Percentiles rank a stretch among this genome's conserved stretches.
Conservation (phyloP, 805 yeast genomes). For the Candida lessepsii region DNA sequence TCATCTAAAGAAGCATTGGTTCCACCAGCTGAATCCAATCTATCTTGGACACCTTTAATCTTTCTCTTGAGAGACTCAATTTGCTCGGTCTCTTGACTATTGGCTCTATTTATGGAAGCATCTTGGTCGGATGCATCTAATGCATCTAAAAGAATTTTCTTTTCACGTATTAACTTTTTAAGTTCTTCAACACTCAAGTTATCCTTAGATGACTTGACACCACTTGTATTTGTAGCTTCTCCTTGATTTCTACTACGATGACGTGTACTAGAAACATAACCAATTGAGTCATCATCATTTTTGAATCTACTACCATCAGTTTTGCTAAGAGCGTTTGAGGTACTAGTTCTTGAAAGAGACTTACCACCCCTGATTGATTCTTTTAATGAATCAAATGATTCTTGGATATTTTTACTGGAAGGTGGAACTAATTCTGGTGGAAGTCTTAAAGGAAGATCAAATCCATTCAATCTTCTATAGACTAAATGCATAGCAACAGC, state of each 20-base stretch:
- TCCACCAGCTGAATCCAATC: slow-evolving; percentile 26
- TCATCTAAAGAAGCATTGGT: slow-evolving; percentile 40
- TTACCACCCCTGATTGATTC: slow-evolving; percentile 50
- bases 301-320: slow-evolving; percentile 45
- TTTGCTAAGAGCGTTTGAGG: slow-evolving; percentile 20
- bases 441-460: slow-evolving; percentile 73
- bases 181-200: slow-evolving; percentile 51
- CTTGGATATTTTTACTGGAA: slow-evolving; percentile 70
- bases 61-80: slow-evolving; percentile 65
- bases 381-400: slow-evolving; percentile 69
- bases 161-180: slow-evolving; percentile 67
- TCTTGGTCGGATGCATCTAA: slow-evolving; percentile 66
- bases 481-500: slow-evolving; percentile 97
- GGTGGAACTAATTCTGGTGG: slow-evolving; percentile 93
- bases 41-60: slow-evolving; percentile 49
- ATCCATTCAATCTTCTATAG: slow-evolving; percentile 85
- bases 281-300: slow-evolving; percentile 68
- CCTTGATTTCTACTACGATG: slow-evolving; percentile 41
- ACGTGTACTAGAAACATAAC: slow-evolving; percentile 69
- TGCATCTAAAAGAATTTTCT: slow-evolving; percentile 67
- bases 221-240: slow-evolving; percentile 14
- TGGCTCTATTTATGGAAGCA: slow-evolving; percentile 20
- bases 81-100: slow-evolving; percentile 43
- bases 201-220: slow-evolving; percentile 23
- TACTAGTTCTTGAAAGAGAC: slow-evolving; percentile 20